Conservation (phyloP, 2,329 filamentous ascomycete genomes). For the Paramyrothecium roridum region DNA sequence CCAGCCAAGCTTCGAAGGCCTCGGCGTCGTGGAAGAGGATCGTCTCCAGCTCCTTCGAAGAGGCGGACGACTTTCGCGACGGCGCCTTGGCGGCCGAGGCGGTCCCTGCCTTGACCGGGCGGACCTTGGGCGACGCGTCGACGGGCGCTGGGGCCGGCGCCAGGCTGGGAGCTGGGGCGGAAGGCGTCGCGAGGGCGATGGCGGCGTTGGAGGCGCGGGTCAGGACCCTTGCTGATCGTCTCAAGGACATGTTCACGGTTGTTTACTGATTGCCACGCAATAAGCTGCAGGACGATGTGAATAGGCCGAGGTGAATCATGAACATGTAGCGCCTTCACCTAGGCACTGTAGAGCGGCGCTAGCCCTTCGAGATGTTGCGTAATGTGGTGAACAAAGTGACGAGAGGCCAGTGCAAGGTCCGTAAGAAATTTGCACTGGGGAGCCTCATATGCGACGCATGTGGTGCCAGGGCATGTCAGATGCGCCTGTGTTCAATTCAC, state of each 20-base stretch:
- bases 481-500: too few relatives aligned
- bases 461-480: too few relatives aligned
- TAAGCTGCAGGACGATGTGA: neutral
- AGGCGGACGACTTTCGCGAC: neutral
- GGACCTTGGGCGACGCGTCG: too few relatives aligned
- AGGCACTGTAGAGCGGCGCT: too few relatives aligned
- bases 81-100: neutral
- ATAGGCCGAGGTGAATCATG: neutral
- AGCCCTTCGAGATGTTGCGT: too few relatives aligned
- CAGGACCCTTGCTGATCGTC: neutral
- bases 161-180: too few relatives aligned
- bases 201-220: neutral
- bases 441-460: too few relatives aligned
- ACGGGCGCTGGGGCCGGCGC: too few relatives aligned
- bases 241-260: neutral
- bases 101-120: neutral
- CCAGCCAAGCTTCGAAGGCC: constrained; percentile 36
- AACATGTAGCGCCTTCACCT: too few relatives aligned
- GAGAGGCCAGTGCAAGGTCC: too few relatives aligned
- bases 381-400: too few relatives aligned
- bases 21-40: constrained; percentile 22
- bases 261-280: neutral
- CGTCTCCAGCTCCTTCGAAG: constrained; percentile 8
- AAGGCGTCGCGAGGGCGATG: neutral
- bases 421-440: too few relatives aligned